Base-by-base conservation (phyloP, 2,329 filamentous ascomycete genomes). In the Fusarium pseudoanthophilum region DNA sequence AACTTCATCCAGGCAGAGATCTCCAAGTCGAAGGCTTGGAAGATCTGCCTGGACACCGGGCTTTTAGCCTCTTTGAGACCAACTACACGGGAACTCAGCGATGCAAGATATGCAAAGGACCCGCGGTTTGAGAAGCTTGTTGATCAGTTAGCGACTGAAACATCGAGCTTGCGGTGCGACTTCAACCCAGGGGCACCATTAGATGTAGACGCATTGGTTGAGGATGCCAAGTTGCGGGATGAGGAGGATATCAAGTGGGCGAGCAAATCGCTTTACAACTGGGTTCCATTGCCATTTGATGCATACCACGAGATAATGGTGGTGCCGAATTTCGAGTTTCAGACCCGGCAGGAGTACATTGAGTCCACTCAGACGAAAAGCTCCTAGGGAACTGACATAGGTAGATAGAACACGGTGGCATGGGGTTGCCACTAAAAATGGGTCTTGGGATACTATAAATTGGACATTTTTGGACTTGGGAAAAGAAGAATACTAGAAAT, bases 81-180 rank as follows among this genome's bases (percentile, higher is more conserved):
- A 21, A n/a, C 0, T 1, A 14, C 7, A 8, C 14, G 8, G 1
- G 20, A 14, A 2, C 1, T 4, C 3, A 42, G 9, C 9, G 30
- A 11, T 11, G 30, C 30, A 30, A 8, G 26, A 52, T 20, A 8
- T 21, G 20, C 7, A 32, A 40, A 37, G 26, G 32, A 37, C 2
- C 10, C 8, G 7, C 24, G 28, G 11, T 60, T 40, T 7, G 26
- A 42, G 26, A 9, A 15, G 1, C 30, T 32, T 6, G 4, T 68
- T 3, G 36, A 24, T 0, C 11, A 14, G 1, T 4, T 67, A 5
- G 18, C 1, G 0, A 51, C 16, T 3, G 9, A 14, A 1, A 39
- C 60, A 5, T 58, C 60, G 1, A 18, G 14, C 13, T 20, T 60
- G 0, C 43, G 36, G 18, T 43, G 51, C 18, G 53, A 68, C 13